Conservation (phyloP, 75 land plant genomes). For the Sequoiadendron giganteum region DNA sequence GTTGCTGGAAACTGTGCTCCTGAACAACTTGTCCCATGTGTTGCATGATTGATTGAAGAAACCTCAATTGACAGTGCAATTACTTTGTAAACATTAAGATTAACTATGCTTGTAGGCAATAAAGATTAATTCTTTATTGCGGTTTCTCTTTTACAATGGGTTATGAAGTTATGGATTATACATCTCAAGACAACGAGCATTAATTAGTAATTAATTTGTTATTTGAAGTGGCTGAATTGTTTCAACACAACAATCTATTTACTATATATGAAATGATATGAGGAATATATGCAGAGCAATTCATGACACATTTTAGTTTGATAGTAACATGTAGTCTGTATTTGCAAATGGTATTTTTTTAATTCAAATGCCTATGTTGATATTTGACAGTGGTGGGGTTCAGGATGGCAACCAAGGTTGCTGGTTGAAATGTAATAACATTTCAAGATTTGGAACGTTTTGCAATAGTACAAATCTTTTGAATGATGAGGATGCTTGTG, state of each 20-base stretch:
- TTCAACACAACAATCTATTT: not conserved
- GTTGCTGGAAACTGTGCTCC: conserved; percentile 3
- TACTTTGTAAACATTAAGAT: not conserved
- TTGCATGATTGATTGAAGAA: not conserved
- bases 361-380: not conserved
- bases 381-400: not conserved
- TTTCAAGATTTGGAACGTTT: not conserved
- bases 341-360: not conserved
- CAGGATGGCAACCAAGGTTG: not conserved
- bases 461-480: not conserved
- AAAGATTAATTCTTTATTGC: not conserved
- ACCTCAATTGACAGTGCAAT: not conserved
- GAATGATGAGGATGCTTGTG: not conserved
- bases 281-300: too few species aligned
- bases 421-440: not conserved
- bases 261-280: not conserved
- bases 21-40: not conserved
- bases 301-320: not conserved
- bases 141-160: not conserved
- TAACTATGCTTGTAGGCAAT: not conserved
- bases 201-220: not conserved
- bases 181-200: not conserved
- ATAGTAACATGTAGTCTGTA: not conserved
- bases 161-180: not conserved
- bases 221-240: not conserved